Conservation (phyloP, 2,329 filamentous ascomycete genomes). For the Epichloe gansuensis region DNA sequence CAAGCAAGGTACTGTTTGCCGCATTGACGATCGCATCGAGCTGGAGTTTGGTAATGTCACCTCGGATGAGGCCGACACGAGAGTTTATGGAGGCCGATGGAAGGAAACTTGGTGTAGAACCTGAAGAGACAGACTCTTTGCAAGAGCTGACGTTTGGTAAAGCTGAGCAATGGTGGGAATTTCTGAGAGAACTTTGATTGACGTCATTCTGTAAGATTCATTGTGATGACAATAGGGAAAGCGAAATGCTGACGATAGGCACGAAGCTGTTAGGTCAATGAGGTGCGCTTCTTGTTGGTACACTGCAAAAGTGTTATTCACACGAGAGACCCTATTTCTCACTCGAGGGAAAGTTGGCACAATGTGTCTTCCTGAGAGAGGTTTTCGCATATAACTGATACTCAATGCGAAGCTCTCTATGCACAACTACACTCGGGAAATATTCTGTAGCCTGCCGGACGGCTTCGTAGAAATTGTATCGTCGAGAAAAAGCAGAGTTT, state of each 20-base stretch:
- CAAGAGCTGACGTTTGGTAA: conserved; percentile 39
- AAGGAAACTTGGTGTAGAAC: conserved; percentile 13
- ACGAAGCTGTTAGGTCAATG: background rate
- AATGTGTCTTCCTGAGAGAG: background rate
- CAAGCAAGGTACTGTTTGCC: conserved; percentile 65
- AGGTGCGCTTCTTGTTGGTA: background rate
- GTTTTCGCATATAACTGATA: background rate
- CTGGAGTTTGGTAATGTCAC: conserved; percentile 70
- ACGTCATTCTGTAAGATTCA: background rate
- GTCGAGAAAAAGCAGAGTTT: background rate
- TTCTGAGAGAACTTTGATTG: conserved; percentile 30
- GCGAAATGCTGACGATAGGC: background rate
- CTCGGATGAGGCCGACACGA: conserved; percentile 56
- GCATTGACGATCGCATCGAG: conserved; percentile 88
- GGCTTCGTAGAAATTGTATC: background rate
- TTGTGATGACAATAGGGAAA: background rate
- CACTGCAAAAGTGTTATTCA: too few relatives aligned
- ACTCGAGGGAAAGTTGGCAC: background rate
- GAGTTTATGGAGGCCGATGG: conserved; percentile 50
- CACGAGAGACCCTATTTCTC: background rate
- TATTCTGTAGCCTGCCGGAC: background rate
- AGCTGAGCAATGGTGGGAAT: conserved; percentile 54
- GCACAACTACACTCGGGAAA: background rate
- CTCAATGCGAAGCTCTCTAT: background rate
- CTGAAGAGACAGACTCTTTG: conserved; percentile 7